These are phyloP conservation scores for Laburnicola sp. DNA, from an alignment of 2,329 filamentous ascomycete genomes.

Conservation along the genomic window DNA sequence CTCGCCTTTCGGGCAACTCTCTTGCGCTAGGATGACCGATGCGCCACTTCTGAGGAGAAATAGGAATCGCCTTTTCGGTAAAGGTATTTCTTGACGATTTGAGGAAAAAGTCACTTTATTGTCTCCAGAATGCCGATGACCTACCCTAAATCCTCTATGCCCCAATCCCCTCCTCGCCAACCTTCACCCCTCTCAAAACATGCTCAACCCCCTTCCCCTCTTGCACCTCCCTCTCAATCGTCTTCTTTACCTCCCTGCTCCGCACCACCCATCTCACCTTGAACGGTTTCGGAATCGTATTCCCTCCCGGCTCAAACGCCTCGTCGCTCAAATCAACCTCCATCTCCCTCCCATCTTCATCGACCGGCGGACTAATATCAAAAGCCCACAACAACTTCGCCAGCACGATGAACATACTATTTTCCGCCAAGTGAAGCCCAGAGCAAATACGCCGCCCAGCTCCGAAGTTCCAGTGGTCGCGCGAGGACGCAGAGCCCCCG, in stretches of 20 bases:
- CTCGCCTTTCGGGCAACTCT: too few species aligned
- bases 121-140: too few species aligned
- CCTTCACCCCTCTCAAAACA: slow-evolving; percentile 34
- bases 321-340: slow-evolving; percentile 41
- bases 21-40: too few species aligned
- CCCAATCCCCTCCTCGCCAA: slow-evolving; percentile 33
- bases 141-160: slow-evolving; percentile 1
- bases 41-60: too few species aligned
- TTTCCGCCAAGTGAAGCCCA: slow-evolving; percentile 49
- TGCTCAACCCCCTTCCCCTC: slow-evolving; percentile 37
- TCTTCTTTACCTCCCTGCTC: slow-evolving; percentile 21
- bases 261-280: slow-evolving; percentile 29
- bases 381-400: slow-evolving; percentile 56
- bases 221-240: slow-evolving; percentile 32
- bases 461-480: slow-evolving; percentile 45
- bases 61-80: too few species aligned
- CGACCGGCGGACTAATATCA: slow-evolving; percentile 45
- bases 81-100: too few species aligned
- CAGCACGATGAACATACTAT: slow-evolving; percentile 48
- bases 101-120: too few species aligned
- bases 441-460: slow-evolving; percentile 51
- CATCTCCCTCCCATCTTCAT: slow-evolving; percentile 42
- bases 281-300: slow-evolving; percentile 41
- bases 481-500: slow-evolving; percentile 37
- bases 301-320: slow-evolving; percentile 37